A percentile compares a stretch with the other conserved stretches of the same genome.
Evolutionary conservation across 2,329 filamentous ascomycete species (phyloP).

Genomic region (Lecanicillium sp.): DNA sequence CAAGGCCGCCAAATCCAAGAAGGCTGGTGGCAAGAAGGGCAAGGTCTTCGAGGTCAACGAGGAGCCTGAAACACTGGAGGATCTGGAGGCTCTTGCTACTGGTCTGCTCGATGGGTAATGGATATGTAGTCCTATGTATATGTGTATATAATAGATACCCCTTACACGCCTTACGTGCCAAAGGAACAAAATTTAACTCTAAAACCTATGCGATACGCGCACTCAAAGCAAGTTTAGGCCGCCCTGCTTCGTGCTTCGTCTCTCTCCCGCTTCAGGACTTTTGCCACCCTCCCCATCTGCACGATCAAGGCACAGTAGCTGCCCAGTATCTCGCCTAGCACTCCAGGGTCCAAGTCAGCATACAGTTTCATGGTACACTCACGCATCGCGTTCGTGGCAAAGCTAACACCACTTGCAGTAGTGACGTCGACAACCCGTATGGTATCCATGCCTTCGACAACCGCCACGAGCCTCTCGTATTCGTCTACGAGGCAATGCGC

Average conservation of each 20-base stretch:
- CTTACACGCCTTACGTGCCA: too few relatives aligned
- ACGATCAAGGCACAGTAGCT: conserved; percentile 5
- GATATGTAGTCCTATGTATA: conserved; percentile 15
- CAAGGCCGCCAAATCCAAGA: conserved; percentile 32
- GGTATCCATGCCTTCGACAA: conserved; percentile 3
- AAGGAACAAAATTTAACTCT: too few relatives aligned
- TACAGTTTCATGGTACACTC: conserved; percentile 6
- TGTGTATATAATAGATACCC: conserved; percentile 14
- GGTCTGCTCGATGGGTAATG: conserved; percentile 55
- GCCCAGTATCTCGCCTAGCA: conserved; percentile 6
- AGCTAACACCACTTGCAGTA: background rate
- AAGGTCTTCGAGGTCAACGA: conserved; percentile 55
- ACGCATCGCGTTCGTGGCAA: background rate
- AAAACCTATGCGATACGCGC: too few relatives aligned
- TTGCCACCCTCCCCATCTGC: conserved; percentile 3
- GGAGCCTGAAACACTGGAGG: conserved; percentile 71
- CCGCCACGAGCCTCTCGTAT: conserved; percentile 6
- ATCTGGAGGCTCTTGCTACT: conserved; percentile 69
- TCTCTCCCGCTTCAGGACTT: conserved; percentile 1
- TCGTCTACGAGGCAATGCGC: conserved; percentile 6
- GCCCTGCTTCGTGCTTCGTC: background rate
- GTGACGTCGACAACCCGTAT: background rate
- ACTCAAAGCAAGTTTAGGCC: too few relatives aligned
- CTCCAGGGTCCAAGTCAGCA: conserved; percentile 1
- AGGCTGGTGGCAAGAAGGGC: conserved; percentile 37